Evolutionary conservation across 495 filamentous ascomycete genomes (phyloP).

Genomic region (Cercophora samala): DNA sequence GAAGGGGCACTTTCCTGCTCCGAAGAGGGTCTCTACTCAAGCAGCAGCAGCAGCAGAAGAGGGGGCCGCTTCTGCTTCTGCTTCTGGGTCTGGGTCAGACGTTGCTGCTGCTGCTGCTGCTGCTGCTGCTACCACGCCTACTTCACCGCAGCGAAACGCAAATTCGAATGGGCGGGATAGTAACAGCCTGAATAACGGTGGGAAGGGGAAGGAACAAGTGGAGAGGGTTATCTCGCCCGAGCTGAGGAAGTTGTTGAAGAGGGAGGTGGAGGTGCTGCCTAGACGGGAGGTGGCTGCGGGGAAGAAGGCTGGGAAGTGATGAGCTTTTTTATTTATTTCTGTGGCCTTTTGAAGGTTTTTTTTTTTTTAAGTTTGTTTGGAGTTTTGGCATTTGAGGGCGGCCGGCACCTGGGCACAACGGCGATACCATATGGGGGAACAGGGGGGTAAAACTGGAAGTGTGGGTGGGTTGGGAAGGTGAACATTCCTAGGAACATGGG

Average conservation of each 20-base stretch:
- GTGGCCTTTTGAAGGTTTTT: neutral
- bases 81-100: neutral
- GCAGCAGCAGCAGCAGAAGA: constrained; percentile 4
- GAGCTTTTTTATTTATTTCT: neutral
- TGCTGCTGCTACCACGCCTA: neutral
- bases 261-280: constrained; percentile 62
- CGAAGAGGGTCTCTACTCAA: constrained; percentile 28
- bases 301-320: constrained; percentile 28
- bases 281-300: constrained; percentile 45
- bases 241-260: constrained; percentile 68
- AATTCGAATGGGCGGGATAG: neutral
- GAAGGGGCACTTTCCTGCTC: constrained; percentile 70
- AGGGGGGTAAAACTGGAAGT: neutral
- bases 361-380: neutral
- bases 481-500: neutral
- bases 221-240: constrained; percentile 76
- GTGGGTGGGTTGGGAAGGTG: neutral
- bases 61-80: neutral
- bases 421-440: neutral
- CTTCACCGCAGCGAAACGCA: neutral
- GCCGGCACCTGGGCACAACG: neutral
- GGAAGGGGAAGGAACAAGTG: constrained; percentile 35
- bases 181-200: neutral
- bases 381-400: neutral
- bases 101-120: no score